Evolutionary conservation across 345 rosid species (phyloP).

Genomic region (Lenwebbia sp.): DNA sequence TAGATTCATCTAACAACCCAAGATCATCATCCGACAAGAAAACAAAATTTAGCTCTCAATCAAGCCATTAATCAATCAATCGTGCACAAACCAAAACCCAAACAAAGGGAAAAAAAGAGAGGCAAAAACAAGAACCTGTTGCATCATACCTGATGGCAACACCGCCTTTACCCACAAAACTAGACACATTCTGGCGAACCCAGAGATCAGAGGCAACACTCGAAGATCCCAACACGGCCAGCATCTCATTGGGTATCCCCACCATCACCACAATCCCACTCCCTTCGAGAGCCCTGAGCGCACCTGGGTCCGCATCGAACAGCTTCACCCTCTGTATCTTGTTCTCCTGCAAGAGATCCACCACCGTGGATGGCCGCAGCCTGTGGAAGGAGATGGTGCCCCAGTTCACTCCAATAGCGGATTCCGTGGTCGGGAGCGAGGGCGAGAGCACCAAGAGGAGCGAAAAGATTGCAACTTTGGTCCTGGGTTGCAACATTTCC

Average conservation of each 20-base stretch:
- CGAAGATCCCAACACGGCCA: slow-evolving; percentile 43
- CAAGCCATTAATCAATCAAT: neutral
- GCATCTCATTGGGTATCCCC: slow-evolving; percentile 77
- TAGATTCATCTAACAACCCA: neutral
- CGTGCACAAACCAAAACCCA: neutral
- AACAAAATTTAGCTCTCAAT: neutral
- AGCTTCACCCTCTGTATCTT: slow-evolving; percentile 74
- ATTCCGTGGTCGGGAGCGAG: slow-evolving; percentile 20
- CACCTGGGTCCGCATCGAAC: slow-evolving; percentile 71
- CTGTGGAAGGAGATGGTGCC: slow-evolving; percentile 61
- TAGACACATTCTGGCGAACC: slow-evolving; percentile 71
- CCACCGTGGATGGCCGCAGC: slow-evolving; percentile 77
- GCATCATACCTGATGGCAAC: slow-evolving; percentile 58
- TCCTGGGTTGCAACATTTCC: slow-evolving; percentile 17
- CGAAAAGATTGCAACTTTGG: neutral
- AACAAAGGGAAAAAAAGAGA: neutral
- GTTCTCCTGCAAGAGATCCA: slow-evolving; percentile 80
- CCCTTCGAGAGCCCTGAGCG: slow-evolving; percentile 47
- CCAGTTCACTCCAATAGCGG: slow-evolving; percentile 94
- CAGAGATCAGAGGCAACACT: slow-evolving; percentile 57
- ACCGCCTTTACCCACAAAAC: slow-evolving; percentile 65
- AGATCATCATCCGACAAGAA: neutral
- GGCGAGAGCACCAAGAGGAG: slow-evolving; percentile 3
- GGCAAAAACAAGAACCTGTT: neutral
- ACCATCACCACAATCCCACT: slow-evolving; percentile 88